phyloP scores from a whole-genome alignment of 495 filamentous ascomycete species.

The Aspergillus mulundensis region DNA sequence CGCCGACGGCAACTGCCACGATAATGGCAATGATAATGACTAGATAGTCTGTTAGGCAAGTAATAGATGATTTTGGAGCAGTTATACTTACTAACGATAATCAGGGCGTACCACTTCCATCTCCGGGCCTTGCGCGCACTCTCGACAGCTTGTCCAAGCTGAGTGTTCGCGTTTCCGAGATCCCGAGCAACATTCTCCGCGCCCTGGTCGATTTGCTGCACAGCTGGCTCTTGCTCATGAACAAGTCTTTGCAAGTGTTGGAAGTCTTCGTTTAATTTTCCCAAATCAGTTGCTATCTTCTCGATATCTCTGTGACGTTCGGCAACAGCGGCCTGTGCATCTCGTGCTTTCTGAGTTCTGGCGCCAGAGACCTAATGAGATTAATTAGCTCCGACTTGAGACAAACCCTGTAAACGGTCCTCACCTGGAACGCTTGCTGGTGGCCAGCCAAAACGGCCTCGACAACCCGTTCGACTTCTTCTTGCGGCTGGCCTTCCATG shows the following conservation, averaged over 20 bases:
- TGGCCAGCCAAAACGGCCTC: slow-evolving; percentile 62
- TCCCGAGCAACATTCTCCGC: slow-evolving; percentile 75
- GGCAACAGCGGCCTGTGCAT: slow-evolving; percentile 69
- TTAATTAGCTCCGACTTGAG: slow-evolving; percentile 13
- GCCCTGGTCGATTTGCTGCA: slow-evolving; percentile 75
- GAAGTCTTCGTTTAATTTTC: slow-evolving; percentile 80
- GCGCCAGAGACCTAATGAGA: slow-evolving; percentile 52
- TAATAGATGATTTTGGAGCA: background rate
- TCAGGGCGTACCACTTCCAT: slow-evolving; percentile 98
- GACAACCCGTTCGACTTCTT: slow-evolving; percentile 72
- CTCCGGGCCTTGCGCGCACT: slow-evolving; percentile 75
- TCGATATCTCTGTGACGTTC: slow-evolving; percentile 82
- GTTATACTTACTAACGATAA: slow-evolving; percentile 66
- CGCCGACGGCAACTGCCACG: slow-evolving; percentile 48
- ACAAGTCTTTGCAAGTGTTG: no score
- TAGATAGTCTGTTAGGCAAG: slow-evolving; percentile 4
- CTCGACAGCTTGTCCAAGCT: slow-evolving; percentile 71
- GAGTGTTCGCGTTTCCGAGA: slow-evolving; percentile 71
- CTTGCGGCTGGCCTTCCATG: slow-evolving; percentile 66
- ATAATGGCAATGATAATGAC: slow-evolving; percentile 50
- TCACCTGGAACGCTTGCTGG: slow-evolving; percentile 69
- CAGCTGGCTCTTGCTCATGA: slow-evolving; percentile 75
- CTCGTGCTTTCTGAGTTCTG: slow-evolving; percentile 74
- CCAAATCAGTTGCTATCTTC: slow-evolving; percentile 87
- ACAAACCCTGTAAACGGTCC: background rate